These are phyloP conservation scores for Corylus americana DNA, from an alignment of 306 rosid species.

Conservation along the genomic window DNA sequence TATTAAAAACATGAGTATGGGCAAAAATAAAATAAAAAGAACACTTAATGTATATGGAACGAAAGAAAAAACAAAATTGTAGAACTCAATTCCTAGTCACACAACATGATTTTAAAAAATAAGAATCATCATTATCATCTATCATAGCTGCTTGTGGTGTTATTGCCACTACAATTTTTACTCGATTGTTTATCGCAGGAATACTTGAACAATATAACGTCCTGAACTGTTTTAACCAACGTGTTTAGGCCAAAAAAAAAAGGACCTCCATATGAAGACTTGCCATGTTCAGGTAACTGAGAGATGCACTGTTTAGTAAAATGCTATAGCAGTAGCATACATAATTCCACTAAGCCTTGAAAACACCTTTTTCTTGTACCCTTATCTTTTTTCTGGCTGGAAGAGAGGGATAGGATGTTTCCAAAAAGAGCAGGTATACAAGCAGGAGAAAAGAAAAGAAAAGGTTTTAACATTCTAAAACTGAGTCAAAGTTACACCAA, in stretches of 20 bases:
- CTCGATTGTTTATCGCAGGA: neutral
- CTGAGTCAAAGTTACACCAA: conserved; percentile 5
- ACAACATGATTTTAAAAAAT: neutral
- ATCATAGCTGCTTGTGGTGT: neutral
- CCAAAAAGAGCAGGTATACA: neutral
- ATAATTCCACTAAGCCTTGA: conserved; percentile 1
- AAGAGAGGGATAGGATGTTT: neutral
- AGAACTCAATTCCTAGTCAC: neutral
- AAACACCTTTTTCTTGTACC: neutral
- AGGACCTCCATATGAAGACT: neutral
- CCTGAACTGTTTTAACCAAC: neutral
- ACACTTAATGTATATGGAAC: neutral
- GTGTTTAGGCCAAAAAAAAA: neutral
- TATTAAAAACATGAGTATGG: neutral
- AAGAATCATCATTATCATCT: neutral
- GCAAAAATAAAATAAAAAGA: neutral
- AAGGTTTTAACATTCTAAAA: neutral
- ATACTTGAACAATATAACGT: neutral
- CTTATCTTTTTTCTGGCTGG: neutral
- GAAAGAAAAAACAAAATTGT: neutral
- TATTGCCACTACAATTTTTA: conserved; percentile 6
- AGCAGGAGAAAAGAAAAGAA: neutral
- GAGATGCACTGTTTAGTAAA: neutral
- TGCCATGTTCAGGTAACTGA: neutral
- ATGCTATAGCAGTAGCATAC: neutral